Evolutionary conservation across 1,284 basidiomycete genomes (phyloP).

Genomic region (Melampsora abietis-canadensis): DNA sequence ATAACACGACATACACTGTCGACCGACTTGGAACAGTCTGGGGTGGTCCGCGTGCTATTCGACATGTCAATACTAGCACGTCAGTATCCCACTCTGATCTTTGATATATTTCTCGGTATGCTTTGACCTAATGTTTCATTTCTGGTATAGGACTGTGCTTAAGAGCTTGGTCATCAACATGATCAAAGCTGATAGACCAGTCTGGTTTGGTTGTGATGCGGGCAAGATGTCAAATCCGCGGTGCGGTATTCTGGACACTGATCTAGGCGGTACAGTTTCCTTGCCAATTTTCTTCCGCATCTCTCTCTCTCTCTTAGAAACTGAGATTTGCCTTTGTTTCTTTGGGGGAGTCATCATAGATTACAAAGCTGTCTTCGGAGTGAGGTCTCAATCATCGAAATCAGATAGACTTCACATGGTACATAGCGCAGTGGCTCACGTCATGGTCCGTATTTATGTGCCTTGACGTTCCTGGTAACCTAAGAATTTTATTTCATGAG

Average conservation of each 20-base stretch:
- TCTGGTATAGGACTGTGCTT: not conserved
- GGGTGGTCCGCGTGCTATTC: constrained; percentile 74
- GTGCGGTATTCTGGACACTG: constrained; percentile 79
- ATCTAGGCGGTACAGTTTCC: constrained; percentile 58
- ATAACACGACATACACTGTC: constrained; percentile 82
- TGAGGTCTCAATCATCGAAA: constrained; percentile 66
- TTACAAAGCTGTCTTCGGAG: constrained; percentile 58
- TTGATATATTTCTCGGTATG: too few species aligned
- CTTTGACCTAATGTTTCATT: not conserved
- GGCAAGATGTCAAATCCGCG: constrained; percentile 52
- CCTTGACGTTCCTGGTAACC: too few species aligned
- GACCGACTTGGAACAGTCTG: constrained; percentile 87
- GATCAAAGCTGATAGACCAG: constrained; percentile 74
- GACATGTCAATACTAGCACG: constrained; percentile 83
- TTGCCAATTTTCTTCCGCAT: too few species aligned
- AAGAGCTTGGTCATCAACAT: constrained; percentile 53
- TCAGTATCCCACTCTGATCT: constrained; percentile 59
- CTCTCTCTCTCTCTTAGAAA: too few species aligned
- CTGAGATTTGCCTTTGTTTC: too few species aligned
- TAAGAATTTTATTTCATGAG: not conserved
- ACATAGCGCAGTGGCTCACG: constrained; percentile 85
- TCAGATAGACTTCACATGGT: constrained; percentile 75
- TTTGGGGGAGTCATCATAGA: not conserved
- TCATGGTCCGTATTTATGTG: constrained; percentile 56
- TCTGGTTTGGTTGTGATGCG: constrained; percentile 72